Evolutionary conservation across 352 stramenopile genomes (phyloP).

Genomic region (Phytophthora colocasiae): DNA sequence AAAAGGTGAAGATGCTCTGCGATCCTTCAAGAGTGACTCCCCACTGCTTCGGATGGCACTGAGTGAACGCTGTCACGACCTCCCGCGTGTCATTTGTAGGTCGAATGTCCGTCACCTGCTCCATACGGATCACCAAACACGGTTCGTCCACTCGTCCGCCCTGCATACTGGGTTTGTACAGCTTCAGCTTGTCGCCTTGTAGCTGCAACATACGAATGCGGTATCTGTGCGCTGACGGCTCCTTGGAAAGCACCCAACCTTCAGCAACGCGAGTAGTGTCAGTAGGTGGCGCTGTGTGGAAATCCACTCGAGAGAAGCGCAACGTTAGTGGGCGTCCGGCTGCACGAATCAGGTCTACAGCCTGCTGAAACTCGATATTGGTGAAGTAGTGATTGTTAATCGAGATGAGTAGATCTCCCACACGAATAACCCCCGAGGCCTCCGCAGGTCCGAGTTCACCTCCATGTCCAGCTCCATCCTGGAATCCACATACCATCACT

Average conservation of each 20-base stretch:
- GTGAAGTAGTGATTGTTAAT: conserved; percentile 91
- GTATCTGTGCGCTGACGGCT: conserved; percentile 74
- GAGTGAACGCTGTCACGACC: conserved; percentile 77
- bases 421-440: conserved; percentile 75
- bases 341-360: conserved; percentile 77
- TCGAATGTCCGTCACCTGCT: conserved; percentile 86
- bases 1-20: conserved; percentile 88
- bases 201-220: conserved; percentile 88
- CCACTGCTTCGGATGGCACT: conserved; percentile 89
- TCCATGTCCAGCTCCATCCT: conserved; percentile 39
- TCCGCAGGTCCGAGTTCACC: conserved; percentile 59
- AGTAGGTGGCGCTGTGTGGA: conserved; percentile 31
- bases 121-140: conserved; percentile 78
- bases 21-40: conserved; percentile 84
- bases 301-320: conserved; percentile 83
- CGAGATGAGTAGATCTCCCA: conserved; percentile 85
- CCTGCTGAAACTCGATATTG: conserved; percentile 85
- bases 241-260: conserved; percentile 88
- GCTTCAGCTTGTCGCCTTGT: conserved; percentile 74
- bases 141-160: conserved; percentile 72
- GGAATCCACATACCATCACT: conserved; percentile 89
- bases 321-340: conserved; percentile 78
- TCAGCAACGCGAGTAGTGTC: conserved; percentile 69
- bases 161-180: conserved; percentile 90
- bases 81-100: conserved; percentile 84